Evolutionary conservation across 2,329 filamentous ascomycete species (phyloP), one percentile per base, ranked within the genome.

Genomic region (Zasmidium angulare): DNA sequence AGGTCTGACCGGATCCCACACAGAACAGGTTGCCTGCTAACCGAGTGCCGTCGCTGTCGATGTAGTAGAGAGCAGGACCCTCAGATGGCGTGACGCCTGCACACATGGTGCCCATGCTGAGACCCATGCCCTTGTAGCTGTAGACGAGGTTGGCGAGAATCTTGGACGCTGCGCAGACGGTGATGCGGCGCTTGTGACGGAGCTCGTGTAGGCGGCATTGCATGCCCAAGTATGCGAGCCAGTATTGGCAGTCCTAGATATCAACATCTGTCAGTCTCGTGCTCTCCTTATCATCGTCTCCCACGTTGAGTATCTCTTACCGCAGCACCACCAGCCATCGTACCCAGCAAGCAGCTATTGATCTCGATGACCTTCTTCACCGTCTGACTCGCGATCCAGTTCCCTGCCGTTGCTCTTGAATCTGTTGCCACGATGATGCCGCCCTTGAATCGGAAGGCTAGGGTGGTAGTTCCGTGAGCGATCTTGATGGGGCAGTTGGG

Each of bases 321-420:
- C 77, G 95, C 95, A 74, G 95, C 95, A 79, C 95, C 95, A 78
- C 95, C 95, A 64, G 95, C 95, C 93, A 99, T 96, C 69, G 95
- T 99, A 66, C 95, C 95, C 72, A 99, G 81, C 78, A 99, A 84
- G 78, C 89, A 89, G 78, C 84, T 91, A 82, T 96, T 96, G 83
- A 96, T 96, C 84, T 96, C 92, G 74, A 99, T 98, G 69, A 99
- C 95, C 85, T 99, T 99, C 87, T 99, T 99, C 74, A 99, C 95
- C 55, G 95, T 99, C 84, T 99, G 95, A 80, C 91, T 96, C 67
- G 95, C 95, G 79, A 99, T 99, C 95, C 95, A 99, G 85, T 95
- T 96, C 72, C 95, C 95, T 26, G 95, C 93, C 50, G 95, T 96
- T 61, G 95, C 95, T 80, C 95, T 88, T 61, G 95, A 99, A 81